A percentile compares a stretch with the other conserved stretches of the same genome.
These are phyloP conservation scores for Paramarasmius palmivorus DNA, from an alignment of 1,284 basidiomycete genomes.

Conservation along the genomic window DNA sequence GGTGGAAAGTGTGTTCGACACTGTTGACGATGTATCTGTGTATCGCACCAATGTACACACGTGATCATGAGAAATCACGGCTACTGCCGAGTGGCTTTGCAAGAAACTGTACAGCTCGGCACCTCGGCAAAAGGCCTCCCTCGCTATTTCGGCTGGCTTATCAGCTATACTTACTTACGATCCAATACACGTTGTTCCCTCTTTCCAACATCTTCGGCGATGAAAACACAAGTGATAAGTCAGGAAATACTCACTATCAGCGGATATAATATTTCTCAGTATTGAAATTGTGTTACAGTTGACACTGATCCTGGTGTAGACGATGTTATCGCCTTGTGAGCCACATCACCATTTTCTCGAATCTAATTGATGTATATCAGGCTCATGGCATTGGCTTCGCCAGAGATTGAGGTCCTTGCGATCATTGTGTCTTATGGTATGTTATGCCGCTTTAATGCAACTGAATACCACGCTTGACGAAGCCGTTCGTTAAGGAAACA, in stretches of 20 bases:
- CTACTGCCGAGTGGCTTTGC: too few relatives aligned
- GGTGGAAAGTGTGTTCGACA: slow-evolving; percentile 39
- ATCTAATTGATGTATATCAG: slow-evolving; percentile 36
- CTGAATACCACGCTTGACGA: not conserved
- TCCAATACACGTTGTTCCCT: not conserved
- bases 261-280: not conserved
- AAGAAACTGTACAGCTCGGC: not conserved
- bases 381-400: slow-evolving; percentile 70
- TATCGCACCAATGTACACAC: too few relatives aligned
- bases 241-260: not conserved
- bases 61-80: too few relatives aligned
- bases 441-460: slow-evolving; percentile 25
- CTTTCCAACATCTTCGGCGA: not conserved
- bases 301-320: slow-evolving; percentile 92
- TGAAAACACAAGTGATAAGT: slow-evolving; percentile 6
- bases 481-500: slow-evolving; percentile 56
- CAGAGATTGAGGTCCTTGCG: slow-evolving; percentile 77
- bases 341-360: slow-evolving; percentile 27
- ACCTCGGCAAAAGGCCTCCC: too few relatives aligned
- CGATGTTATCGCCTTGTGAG: slow-evolving; percentile 77
- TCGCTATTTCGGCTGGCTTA: too few relatives aligned
- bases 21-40: slow-evolving; percentile 24
- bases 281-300: slow-evolving; percentile 39
- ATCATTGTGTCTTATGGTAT: slow-evolving; percentile 79
- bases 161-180: too few relatives aligned